A percentile compares a stretch with the other conserved stretches of the same genome.
These are phyloP conservation scores for Gamarada debralockiae DNA, from an alignment of 495 filamentous ascomycete species.

Conservation along the genomic window DNA sequence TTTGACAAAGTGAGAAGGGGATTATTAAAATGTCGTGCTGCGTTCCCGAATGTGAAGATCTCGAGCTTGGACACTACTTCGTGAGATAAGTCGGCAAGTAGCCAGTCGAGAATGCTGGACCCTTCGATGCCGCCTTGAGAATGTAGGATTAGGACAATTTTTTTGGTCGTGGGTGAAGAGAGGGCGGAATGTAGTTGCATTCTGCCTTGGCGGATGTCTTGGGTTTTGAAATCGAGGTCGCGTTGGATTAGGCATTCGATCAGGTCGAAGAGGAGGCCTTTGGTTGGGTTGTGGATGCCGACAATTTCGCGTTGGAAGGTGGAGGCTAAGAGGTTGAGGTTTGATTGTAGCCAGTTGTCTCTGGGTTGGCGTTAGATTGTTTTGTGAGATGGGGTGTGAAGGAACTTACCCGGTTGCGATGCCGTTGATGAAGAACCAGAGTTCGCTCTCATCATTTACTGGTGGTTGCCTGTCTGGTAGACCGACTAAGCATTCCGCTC, in stretches of 20 bases:
- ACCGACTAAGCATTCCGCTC: slow-evolving; percentile 13
- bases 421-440: slow-evolving; percentile 73
- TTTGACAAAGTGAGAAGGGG: slow-evolving; percentile 39
- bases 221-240: slow-evolving; percentile 67
- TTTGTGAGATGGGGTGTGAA: not conserved
- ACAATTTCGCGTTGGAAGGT: slow-evolving; percentile 71
- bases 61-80: slow-evolving; percentile 64
- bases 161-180: slow-evolving; percentile 40
- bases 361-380: slow-evolving; percentile 26
- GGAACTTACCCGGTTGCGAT: slow-evolving; percentile 33
- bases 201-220: slow-evolving; percentile 59
- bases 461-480: slow-evolving; percentile 34
- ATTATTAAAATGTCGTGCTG: slow-evolving; percentile 85
- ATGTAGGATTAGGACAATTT: slow-evolving; percentile 70
- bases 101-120: slow-evolving; percentile 69
- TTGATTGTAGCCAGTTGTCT: slow-evolving; percentile 57
- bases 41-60: slow-evolving; percentile 80
- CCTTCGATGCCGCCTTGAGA: slow-evolving; percentile 79
- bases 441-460: slow-evolving; percentile 42
- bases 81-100: slow-evolving; percentile 68
- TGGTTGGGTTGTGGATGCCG: slow-evolving; percentile 78
- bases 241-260: slow-evolving; percentile 74
- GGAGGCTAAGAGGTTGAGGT: slow-evolving; percentile 63
- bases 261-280: slow-evolving; percentile 67
- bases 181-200: slow-evolving; percentile 8